Base-by-base conservation (phyloP, 2,329 filamentous ascomycete genomes). In the Fusarium fracticaudum region DNA sequence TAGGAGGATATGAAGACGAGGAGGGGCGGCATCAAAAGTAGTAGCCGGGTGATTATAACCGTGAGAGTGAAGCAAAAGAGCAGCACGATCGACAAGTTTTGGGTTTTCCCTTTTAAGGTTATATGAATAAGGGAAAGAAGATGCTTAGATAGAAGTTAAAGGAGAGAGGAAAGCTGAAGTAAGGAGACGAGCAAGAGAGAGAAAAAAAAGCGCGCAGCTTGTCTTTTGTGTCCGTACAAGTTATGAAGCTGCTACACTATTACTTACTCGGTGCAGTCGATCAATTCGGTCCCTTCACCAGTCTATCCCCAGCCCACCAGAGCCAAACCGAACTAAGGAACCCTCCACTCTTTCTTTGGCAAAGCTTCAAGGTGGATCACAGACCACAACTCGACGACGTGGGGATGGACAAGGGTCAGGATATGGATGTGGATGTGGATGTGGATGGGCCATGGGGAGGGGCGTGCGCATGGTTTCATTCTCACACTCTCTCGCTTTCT, bases 141-240 rank as follows among this genome's bases (percentile, higher is more conserved):
- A 45, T 31, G 51, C 43, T 60, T 31, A 57, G 43, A 43, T 62
- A 60, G 37, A 44, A 51, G 58, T 51, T 37, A 51, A 65, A 60
- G 54, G 71, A 37, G 43, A 66, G 35, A 53, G 22, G 26, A 41
- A 43, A 54, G 44, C 57, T 61, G 53, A 35, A 58, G 64, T 53
- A 66, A 45, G 33, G 65, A 58, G 55, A 60, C n/a, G 62, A 75
- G 33, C 29, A 57, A 26, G 43, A 45, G n/a, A 26, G 13, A 7
- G n/a, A 8, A 18, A 60, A 77, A 55, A 78, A 78, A 78, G 75
- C 74, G 76, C 76, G 76, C 76, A 77, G 70, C 74, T 77, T 54
- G 45, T 75, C 73, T 77, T 78, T 77, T 74, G 72, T 77, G 76
- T 65, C 66, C 58, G 67, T 74, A 62, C 65, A 63, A 77, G 71